Percentiles rank a stretch among this genome's conserved stretches.
These are phyloP conservation scores for Miamiensis avidus DNA, from an alignment of 169 alveolate genomes.

Conservation along the genomic window DNA sequence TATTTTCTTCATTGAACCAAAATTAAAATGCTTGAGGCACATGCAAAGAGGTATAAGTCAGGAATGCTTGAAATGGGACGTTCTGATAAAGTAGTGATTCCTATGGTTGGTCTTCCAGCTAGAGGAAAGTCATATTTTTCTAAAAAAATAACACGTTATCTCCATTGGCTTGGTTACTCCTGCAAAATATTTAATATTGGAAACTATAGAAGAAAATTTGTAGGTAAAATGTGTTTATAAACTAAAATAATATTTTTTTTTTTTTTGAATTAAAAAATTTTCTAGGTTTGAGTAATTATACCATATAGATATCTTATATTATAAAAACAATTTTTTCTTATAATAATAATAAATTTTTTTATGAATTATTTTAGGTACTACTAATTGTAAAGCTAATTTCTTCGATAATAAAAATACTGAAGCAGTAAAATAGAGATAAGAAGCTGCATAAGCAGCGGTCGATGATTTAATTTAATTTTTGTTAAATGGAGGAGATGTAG, in stretches of 20 bases:
- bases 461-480: conserved; percentile 36
- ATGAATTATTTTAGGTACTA: neutral
- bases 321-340: no score
- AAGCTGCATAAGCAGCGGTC: conserved; percentile 27
- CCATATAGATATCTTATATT: no score
- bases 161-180: conserved; percentile 49
- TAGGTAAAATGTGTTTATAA: conserved; percentile 1
- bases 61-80: neutral
- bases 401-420: conserved; percentile 39
- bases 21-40: no score
- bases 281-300: no score
- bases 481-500: conserved; percentile 35
- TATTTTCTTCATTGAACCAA: no score
- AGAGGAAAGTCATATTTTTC: conserved; percentile 53
- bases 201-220: conserved; percentile 38
- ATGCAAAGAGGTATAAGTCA: neutral
- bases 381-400: conserved; percentile 29
- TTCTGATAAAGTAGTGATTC: conserved; percentile 18
- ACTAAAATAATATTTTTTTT: no score
- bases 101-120: conserved; percentile 62
- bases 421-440: conserved; percentile 28
- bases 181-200: conserved; percentile 53
- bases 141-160: conserved; percentile 45
- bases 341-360: no score
- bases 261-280: no score